Conservation (phyloP, 1,284 basidiomycete genomes). For the Polyporus tsugae region DNA sequence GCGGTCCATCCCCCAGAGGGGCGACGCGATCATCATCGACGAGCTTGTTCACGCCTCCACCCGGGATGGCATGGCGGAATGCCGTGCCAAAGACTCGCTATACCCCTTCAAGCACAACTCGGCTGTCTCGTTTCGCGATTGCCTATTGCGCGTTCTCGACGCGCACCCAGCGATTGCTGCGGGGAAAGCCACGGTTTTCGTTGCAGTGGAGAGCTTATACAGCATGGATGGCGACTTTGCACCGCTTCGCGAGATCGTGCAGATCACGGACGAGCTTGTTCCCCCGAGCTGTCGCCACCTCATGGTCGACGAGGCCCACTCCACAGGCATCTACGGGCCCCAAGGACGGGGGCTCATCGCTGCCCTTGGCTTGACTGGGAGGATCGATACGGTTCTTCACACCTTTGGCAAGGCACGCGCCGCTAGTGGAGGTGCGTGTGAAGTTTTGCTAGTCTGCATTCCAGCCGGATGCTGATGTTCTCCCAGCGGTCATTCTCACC, state of each 20-base stretch:
- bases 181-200: conserved; percentile 59
- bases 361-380: conserved; percentile 55
- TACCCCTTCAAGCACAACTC: conserved; percentile 64
- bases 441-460: background rate
- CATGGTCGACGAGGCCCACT: conserved; percentile 88
- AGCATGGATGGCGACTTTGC: conserved; percentile 94
- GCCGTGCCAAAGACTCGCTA: too few species aligned
- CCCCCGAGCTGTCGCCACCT: conserved; percentile 67
- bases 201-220: conserved; percentile 67
- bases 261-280: conserved; percentile 43
- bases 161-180: conserved; percentile 39
- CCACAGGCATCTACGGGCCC: conserved; percentile 80
- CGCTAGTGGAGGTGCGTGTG: conserved; percentile 73
- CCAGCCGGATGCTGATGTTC: background rate
- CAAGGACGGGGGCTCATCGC: conserved; percentile 76
- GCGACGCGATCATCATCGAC: conserved; percentile 85
- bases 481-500: conserved; percentile 78
- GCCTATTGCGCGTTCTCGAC: conserved; percentile 49
- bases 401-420: conserved; percentile 73
- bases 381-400: conserved; percentile 64
- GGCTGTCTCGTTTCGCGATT: conserved; percentile 51
- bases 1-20: conserved; percentile 78
- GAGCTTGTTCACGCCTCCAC: conserved; percentile 52
- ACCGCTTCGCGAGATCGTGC: conserved; percentile 65
- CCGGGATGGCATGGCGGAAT: too few species aligned